phyloP scores from a whole-genome alignment of 2,329 filamentous ascomycete species.

The Trichophyton benhamiae region DNA sequence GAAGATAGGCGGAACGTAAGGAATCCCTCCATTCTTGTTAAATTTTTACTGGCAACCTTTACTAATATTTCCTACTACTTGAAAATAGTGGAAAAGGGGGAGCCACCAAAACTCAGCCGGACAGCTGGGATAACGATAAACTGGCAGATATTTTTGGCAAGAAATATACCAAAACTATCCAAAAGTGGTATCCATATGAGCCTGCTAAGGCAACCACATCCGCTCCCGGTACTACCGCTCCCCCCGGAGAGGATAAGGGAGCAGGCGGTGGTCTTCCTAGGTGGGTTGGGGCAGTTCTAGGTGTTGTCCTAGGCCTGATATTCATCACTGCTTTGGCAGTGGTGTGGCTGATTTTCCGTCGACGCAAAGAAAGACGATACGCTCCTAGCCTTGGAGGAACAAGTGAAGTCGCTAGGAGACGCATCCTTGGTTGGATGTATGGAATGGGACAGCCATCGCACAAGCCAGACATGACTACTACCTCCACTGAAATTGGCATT shows the following conservation, averaged over 20 bases:
- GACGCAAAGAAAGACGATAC: slow-evolving; percentile 30
- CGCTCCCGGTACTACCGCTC: slow-evolving; percentile 7
- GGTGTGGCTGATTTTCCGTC: slow-evolving; percentile 42
- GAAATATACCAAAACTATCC: slow-evolving; percentile 44
- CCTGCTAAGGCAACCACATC: slow-evolving; percentile 4
- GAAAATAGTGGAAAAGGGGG: slow-evolving; percentile 22
- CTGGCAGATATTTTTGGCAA: slow-evolving; percentile 45
- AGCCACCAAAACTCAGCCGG: slow-evolving; percentile 19
- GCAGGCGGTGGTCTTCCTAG: slow-evolving; percentile 35
- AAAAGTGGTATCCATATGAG: slow-evolving; percentile 50
- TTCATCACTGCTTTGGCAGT: slow-evolving; percentile 42
- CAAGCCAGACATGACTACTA: slow-evolving; percentile 15
- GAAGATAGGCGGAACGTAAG: slow-evolving; percentile 28
- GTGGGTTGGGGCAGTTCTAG: slow-evolving; percentile 51
- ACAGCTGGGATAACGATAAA: slow-evolving; percentile 36
- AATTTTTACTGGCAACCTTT: slow-evolving; percentile 1
- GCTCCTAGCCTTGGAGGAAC: slow-evolving; percentile 29
- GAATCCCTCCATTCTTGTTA: background rate
- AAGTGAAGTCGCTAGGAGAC: slow-evolving; percentile 35
- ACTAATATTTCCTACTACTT: background rate
- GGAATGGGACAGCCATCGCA: slow-evolving; percentile 19
- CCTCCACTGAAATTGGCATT: slow-evolving; percentile 12
- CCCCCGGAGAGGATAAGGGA: slow-evolving; percentile 16
- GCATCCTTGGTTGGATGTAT: slow-evolving; percentile 44
- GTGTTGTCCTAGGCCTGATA: slow-evolving; percentile 49